A percentile compares a stretch with the other conserved stretches of the same genome.
These are phyloP conservation scores for Phytopythium oedochilum DNA, from an alignment of 352 stramenopile genomes.

Conservation along the genomic window DNA sequence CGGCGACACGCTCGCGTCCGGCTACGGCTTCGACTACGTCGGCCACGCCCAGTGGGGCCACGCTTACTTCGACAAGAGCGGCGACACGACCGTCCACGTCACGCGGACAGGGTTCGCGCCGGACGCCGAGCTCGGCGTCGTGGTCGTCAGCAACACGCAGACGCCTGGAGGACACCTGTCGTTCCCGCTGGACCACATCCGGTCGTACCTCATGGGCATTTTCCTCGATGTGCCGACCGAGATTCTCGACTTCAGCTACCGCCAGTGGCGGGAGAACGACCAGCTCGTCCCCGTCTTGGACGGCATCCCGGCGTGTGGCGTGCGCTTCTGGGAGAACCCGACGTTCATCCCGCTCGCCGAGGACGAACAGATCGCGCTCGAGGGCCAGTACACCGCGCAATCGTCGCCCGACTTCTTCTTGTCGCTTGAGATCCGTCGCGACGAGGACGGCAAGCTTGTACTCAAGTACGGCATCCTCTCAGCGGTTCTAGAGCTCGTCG, in stretches of 20 bases:
- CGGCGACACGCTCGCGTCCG: slow-evolving; percentile 42
- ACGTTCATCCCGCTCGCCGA: slow-evolving; percentile 17
- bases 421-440: slow-evolving; percentile 19
- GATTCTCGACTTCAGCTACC: slow-evolving; percentile 40
- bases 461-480: slow-evolving; percentile 20
- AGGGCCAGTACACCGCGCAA: slow-evolving; percentile 37
- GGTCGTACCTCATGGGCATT: slow-evolving; percentile 60
- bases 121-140: slow-evolving; percentile 38
- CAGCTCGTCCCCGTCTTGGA: slow-evolving; percentile 22
- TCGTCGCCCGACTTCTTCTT: slow-evolving; percentile 34
- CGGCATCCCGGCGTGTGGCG: slow-evolving; percentile 29
- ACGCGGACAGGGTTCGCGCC: slow-evolving; percentile 52
- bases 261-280: slow-evolving; percentile 28
- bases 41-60: slow-evolving; percentile 51
- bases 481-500: slow-evolving; percentile 23
- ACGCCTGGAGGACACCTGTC: slow-evolving; percentile 24
- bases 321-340: slow-evolving; percentile 40
- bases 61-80: slow-evolving; percentile 66
- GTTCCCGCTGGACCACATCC: slow-evolving; percentile 51
- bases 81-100: slow-evolving; percentile 46
- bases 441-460: slow-evolving; percentile 10
- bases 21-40: slow-evolving; percentile 65
- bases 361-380: slow-evolving; percentile 20
- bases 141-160: slow-evolving; percentile 61
- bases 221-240: slow-evolving; percentile 58